Evolutionary conservation across 805 yeast species (phyloP).

Genomic region (Lipomyces orientalis): DNA sequence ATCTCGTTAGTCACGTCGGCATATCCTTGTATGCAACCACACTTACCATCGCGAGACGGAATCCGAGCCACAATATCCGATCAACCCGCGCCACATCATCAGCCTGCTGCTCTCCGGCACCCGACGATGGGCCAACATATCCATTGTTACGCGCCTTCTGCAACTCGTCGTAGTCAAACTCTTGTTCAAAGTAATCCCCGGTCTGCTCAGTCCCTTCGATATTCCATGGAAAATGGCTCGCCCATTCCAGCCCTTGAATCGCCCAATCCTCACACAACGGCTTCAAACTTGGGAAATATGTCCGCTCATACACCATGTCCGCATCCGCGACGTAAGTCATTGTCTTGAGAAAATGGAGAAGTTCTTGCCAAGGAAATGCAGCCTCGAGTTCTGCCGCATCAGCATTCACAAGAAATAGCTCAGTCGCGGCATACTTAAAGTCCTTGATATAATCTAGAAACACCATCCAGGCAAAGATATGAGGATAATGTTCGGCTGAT

Average conservation of each 20-base stretch:
- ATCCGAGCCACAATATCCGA: constrained; percentile 29
- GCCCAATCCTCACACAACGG: constrained; percentile 29
- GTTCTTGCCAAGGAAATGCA: constrained; percentile 31
- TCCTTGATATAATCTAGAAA: constrained; percentile 27
- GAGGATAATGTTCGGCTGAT: constrained; percentile 30
- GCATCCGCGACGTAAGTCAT: constrained; percentile 30
- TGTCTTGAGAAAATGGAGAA: constrained; percentile 24
- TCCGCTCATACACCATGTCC: constrained; percentile 15
- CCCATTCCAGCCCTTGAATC: constrained; percentile 23
- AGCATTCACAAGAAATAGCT: constrained; percentile 9
- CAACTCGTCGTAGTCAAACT: constrained; percentile 11
- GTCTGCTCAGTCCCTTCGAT: background rate
- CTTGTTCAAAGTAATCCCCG: background rate
- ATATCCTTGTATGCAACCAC: background rate
- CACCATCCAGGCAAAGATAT: constrained; percentile 35
- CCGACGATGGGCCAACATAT: constrained; percentile 22
- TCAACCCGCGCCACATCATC: constrained; percentile 25
- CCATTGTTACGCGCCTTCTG: constrained; percentile 1
- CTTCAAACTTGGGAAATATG: constrained; percentile 11
- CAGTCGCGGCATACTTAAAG: constrained; percentile 13
- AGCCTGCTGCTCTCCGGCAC: background rate
- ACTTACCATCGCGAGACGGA: constrained; percentile 24
- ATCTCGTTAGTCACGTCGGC: background rate
- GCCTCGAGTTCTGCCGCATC: background rate
- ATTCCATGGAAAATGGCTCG: constrained; percentile 14